Conservation (phyloP, 2,329 filamentous ascomycete genomes). For the Shiraia sp. region DNA sequence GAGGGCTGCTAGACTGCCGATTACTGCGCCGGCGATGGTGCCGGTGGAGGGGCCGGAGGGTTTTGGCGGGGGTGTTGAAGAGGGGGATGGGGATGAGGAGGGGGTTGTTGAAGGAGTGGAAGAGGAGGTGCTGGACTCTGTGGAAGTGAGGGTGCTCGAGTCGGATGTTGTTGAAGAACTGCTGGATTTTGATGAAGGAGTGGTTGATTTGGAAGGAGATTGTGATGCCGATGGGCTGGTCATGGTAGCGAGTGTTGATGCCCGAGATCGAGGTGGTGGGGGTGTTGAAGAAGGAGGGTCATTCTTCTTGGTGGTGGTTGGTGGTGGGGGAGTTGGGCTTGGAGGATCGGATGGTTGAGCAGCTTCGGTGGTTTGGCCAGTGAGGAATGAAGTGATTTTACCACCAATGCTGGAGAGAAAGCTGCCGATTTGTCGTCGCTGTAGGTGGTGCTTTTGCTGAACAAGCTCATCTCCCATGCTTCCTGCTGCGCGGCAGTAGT, state of each 20-base stretch:
- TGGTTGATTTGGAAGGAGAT: not conserved
- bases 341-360: not conserved
- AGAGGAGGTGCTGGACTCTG: not conserved
- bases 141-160: too few relatives aligned
- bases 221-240: not conserved
- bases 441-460: conserved; percentile 5
- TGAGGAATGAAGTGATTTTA: conserved; percentile 11
- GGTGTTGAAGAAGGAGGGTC: not conserved
- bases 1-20: not conserved
- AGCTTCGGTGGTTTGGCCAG: conserved; percentile 3
- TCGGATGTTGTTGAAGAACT: not conserved
- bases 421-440: conserved; percentile 12
- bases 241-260: not conserved
- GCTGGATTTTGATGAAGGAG: not conserved
- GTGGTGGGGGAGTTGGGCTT: not conserved
- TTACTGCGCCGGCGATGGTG: not conserved
- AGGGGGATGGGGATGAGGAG: not conserved
- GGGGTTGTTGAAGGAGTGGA: not conserved
- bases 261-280: not conserved
- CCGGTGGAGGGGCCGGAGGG: not conserved
- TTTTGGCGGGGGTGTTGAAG: conserved; percentile 2
- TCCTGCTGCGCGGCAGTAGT: conserved; percentile 11
- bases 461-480: conserved; percentile 3
- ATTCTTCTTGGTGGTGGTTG: not conserved
- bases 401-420: conserved; percentile 13